Percentiles rank a stretch among this genome's conserved stretches.
Evolutionary conservation across 352 stramenopile species (phyloP).

Genomic region (Phytophthora pini): DNA sequence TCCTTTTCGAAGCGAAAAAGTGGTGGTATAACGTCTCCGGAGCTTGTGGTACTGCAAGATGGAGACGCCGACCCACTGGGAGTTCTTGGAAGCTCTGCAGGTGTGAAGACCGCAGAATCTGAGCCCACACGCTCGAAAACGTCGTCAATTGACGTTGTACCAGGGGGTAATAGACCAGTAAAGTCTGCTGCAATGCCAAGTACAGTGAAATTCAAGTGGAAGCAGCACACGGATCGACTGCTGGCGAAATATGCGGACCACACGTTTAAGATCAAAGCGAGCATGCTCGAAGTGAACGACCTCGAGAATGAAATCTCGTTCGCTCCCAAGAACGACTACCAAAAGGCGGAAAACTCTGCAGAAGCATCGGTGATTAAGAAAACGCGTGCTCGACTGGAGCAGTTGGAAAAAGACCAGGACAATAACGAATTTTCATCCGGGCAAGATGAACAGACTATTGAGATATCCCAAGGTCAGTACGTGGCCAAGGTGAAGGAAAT

Average conservation of each 20-base stretch:
- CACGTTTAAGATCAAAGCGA: slow-evolving; percentile 83
- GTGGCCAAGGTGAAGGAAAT: slow-evolving; percentile 81
- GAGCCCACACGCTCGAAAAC: slow-evolving; percentile 8
- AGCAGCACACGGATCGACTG: slow-evolving; percentile 67
- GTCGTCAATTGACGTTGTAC: slow-evolving; percentile 4
- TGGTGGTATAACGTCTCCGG: slow-evolving; percentile 11
- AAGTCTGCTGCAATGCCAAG: not conserved
- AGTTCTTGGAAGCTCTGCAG: slow-evolving; percentile 37
- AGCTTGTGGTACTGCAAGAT: slow-evolving; percentile 69
- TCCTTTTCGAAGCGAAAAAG: slow-evolving; percentile 11
- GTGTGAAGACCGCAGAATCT: not conserved
- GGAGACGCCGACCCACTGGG: slow-evolving; percentile 78
- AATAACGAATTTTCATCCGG: not conserved
- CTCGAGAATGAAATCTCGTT: slow-evolving; percentile 65
- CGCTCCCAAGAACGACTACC: slow-evolving; percentile 45
- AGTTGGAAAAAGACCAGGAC: slow-evolving; percentile 50
- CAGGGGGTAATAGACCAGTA: not conserved
- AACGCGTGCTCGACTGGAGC: slow-evolving; percentile 69
- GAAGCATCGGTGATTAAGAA: slow-evolving; percentile 64
- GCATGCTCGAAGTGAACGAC: slow-evolving; percentile 79
- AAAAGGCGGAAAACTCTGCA: slow-evolving; percentile 39
- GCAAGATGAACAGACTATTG: slow-evolving; percentile 54
- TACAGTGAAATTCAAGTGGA: slow-evolving; percentile 74
- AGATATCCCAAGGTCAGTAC: slow-evolving; percentile 89
- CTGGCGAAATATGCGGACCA: slow-evolving; percentile 68